These are phyloP conservation scores for Boletus rubropictus DNA, from an alignment of 768 basidiomycete genomes.

Conservation along the genomic window DNA sequence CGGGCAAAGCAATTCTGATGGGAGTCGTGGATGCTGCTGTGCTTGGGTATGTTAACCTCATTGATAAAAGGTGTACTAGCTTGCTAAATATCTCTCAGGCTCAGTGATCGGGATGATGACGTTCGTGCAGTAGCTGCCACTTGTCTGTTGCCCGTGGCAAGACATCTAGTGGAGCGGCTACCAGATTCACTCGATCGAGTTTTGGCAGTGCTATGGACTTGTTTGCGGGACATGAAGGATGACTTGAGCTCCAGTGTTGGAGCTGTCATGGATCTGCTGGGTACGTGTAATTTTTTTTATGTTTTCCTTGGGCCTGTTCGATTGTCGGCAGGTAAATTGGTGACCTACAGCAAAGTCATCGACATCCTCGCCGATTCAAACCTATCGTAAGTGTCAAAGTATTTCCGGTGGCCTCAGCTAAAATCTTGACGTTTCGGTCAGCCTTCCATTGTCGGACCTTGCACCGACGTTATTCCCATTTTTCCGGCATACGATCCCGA, in stretches of 20 bases:
- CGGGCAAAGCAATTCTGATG: conserved; percentile 55
- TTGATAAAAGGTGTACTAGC: not conserved
- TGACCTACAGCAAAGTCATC: conserved; percentile 74
- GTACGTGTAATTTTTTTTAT: conserved; percentile 36
- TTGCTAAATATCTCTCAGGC: conserved; percentile 39
- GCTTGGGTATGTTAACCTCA: conserved; percentile 54
- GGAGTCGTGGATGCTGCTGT: conserved; percentile 89
- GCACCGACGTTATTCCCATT: conserved; percentile 90
- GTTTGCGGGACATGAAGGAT: conserved; percentile 89
- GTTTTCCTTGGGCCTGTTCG: conserved; percentile 1
- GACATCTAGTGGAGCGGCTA: conserved; percentile 69
- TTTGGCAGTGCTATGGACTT: conserved; percentile 83
- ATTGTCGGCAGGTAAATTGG: conserved; percentile 61
- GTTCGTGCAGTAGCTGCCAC: conserved; percentile 93
- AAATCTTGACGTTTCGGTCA: conserved; percentile 24
- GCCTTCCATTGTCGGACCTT: conserved; percentile 74
- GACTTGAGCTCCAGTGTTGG: conserved; percentile 95
- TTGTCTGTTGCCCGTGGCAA: conserved; percentile 83
- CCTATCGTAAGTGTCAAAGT: conserved; percentile 55
- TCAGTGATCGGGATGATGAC: conserved; percentile 90
- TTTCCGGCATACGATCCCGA: conserved; percentile 93
- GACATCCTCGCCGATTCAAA: conserved; percentile 60
- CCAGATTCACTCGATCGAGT: conserved; percentile 68
- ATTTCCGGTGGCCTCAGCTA: conserved; percentile 1
- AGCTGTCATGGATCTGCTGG: conserved; percentile 95